Percentiles rank a stretch among this genome's conserved stretches.
Evolutionary conservation across 2,329 filamentous ascomycete species (phyloP).

Genomic region (Colletotrichum tropicale): DNA sequence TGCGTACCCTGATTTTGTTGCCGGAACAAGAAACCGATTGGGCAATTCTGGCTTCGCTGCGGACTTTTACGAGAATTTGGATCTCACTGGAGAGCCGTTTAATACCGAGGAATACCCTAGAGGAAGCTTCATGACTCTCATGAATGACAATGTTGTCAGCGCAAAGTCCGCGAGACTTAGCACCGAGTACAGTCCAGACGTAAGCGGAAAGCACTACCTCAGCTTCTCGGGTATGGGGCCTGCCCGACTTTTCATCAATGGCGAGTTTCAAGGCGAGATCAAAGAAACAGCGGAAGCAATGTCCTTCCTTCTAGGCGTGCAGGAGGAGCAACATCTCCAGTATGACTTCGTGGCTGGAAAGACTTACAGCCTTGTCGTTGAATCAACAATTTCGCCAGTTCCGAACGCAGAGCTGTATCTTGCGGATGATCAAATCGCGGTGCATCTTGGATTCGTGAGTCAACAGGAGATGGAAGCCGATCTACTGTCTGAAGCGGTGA

Average conservation of each 20-base stretch:
- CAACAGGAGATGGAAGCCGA: constrained; percentile 9
- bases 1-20: not conserved
- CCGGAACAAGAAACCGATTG: not conserved
- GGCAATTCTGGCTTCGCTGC: constrained; percentile 29
- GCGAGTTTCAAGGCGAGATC: constrained; percentile 56
- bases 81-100: not conserved
- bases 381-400: constrained; percentile 41
- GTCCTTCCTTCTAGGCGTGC: constrained; percentile 70
- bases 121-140: not conserved
- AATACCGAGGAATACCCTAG: not conserved
- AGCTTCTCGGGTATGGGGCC: constrained; percentile 49
- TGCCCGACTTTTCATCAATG: constrained; percentile 66
- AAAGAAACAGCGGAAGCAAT: constrained; percentile 55
- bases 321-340: constrained; percentile 26
- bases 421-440: not conserved
- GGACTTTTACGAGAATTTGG: not conserved
- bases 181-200: not conserved
- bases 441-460: not conserved
- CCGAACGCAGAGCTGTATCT: not conserved
- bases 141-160: not conserved
- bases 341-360: not conserved
- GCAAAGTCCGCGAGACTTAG: not conserved
- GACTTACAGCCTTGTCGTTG: constrained; percentile 60
- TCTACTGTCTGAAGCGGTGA: constrained; percentile 51
- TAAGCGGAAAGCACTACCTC: constrained; percentile 32